A percentile compares a stretch with the other conserved stretches of the same genome.
Conservation (phyloP, 805 yeast genomes). For the Wickerhamomyces sydowiorum region DNA sequence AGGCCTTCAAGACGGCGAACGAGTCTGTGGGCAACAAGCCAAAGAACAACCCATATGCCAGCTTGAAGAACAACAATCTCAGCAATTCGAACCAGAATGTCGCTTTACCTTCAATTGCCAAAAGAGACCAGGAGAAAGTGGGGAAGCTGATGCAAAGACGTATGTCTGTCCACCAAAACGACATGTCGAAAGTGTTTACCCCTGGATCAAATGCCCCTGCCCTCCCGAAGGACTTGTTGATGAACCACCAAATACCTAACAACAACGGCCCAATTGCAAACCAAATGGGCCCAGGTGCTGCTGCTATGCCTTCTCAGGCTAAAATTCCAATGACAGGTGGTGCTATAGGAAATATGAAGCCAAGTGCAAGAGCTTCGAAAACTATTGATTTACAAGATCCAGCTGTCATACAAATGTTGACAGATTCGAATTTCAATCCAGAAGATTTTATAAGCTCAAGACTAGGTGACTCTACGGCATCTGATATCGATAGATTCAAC, state of each 20-base stretch:
- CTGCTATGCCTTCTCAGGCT: no score
- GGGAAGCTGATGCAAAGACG: conserved; percentile 38
- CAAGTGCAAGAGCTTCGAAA: not conserved
- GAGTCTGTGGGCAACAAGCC: conserved; percentile 13
- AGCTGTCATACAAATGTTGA: conserved; percentile 24
- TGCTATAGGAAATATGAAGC: not conserved
- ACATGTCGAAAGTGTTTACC: conserved; percentile 5
- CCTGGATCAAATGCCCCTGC: conserved; percentile 19
- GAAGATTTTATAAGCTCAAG: conserved; percentile 36
- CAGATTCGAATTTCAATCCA: conserved; percentile 37
- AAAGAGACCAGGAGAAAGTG: conserved; percentile 30
- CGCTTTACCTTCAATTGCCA: conserved; percentile 26
- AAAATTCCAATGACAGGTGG: no score
- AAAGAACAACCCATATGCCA: conserved; percentile 18
- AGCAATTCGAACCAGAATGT: conserved; percentile 3
- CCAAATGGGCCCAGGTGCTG: not conserved
- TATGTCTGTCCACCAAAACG: conserved; percentile 33
- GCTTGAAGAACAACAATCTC: conserved; percentile 12
- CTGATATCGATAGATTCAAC: conserved; percentile 39
- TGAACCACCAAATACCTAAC: conserved; percentile 14
- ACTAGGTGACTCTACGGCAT: conserved; percentile 56
- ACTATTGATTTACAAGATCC: conserved; percentile 2
- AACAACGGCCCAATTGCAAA: no score
- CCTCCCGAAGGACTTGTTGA: conserved; percentile 20
- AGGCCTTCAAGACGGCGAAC: conserved; percentile 10